Percentiles rank a stretch among this genome's conserved stretches.
Evolutionary conservation across 306 rosid species (phyloP).

Genomic region (Quercus ilex): DNA sequence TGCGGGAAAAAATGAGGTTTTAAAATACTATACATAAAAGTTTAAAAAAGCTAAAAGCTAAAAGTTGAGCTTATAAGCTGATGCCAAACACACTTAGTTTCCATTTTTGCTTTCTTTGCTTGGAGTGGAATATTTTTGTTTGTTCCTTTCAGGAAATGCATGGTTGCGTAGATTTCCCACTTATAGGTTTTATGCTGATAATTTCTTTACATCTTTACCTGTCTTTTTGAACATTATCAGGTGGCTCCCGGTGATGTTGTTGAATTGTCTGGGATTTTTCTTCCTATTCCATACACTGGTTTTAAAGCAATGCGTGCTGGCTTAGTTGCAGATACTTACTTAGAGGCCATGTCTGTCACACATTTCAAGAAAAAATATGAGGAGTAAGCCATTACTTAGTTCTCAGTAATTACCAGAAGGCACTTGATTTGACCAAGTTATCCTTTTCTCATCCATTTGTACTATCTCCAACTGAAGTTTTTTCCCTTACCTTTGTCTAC

Average conservation of each 20-base stretch:
- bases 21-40: too few species aligned
- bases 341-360: conserved; percentile 93
- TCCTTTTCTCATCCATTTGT: background rate
- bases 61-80: too few species aligned
- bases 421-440: background rate
- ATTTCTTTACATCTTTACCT: conserved; percentile 2
- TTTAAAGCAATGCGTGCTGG: conserved; percentile 98
- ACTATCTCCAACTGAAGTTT: background rate
- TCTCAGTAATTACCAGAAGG: background rate
- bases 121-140: background rate
- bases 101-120: background rate
- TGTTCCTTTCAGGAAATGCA: background rate
- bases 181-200: conserved; percentile 2
- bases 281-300: conserved; percentile 91
- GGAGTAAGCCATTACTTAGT: conserved; percentile 55
- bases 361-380: conserved; percentile 97
- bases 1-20: too few species aligned
- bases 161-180: background rate
- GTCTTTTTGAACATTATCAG: conserved; percentile 37
- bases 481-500: background rate
- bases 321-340: conserved; percentile 91
- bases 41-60: too few species aligned
- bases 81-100: background rate
- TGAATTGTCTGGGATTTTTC: conserved; percentile 93
- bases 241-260: conserved; percentile 97